Percentiles rank a stretch among this genome's conserved stretches.
phyloP scores from a whole-genome alignment of 2,329 filamentous ascomycete species.

The Furcasterigmium sp. region DNA sequence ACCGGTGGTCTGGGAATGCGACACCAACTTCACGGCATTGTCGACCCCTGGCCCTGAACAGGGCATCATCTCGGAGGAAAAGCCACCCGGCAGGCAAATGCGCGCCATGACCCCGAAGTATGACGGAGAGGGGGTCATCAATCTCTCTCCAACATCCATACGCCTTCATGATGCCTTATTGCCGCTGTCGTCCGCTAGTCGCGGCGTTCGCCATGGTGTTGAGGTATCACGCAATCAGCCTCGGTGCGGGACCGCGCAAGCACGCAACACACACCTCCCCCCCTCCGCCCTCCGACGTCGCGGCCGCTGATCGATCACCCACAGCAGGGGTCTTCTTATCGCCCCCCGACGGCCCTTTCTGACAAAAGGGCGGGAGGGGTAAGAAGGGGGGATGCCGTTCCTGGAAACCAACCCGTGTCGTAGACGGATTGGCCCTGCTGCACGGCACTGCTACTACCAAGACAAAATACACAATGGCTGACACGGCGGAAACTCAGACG shows the following conservation, averaged over 20 bases:
- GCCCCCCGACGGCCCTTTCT: neutral
- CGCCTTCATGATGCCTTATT: no score
- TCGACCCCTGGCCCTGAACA: no score
- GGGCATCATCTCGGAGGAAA: no score
- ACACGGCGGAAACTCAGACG: slow-evolving; percentile 26
- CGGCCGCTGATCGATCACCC: neutral
- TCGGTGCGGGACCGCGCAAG: neutral
- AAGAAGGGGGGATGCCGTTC: neutral
- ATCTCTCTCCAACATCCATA: no score
- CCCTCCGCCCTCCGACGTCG: neutral
- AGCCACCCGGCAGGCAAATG: no score
- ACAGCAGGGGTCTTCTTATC: neutral
- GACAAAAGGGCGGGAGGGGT: neutral
- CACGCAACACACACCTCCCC: slow-evolving; percentile 2
- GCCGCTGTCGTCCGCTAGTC: no score
- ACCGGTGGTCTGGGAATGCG: no score
- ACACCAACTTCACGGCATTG: no score
- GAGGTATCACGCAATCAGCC: slow-evolving; percentile 4
- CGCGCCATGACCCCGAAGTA: no score
- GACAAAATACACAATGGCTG: slow-evolving; percentile 3
- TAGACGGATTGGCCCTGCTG: neutral
- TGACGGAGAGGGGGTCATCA: no score
- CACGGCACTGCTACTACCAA: neutral
- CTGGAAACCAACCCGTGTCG: neutral
- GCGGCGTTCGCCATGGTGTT: slow-evolving; percentile 1